These are phyloP conservation scores for Penicillium sclerotigenum DNA, from an alignment of 2,329 filamentous ascomycete genomes.

Conservation along the genomic window DNA sequence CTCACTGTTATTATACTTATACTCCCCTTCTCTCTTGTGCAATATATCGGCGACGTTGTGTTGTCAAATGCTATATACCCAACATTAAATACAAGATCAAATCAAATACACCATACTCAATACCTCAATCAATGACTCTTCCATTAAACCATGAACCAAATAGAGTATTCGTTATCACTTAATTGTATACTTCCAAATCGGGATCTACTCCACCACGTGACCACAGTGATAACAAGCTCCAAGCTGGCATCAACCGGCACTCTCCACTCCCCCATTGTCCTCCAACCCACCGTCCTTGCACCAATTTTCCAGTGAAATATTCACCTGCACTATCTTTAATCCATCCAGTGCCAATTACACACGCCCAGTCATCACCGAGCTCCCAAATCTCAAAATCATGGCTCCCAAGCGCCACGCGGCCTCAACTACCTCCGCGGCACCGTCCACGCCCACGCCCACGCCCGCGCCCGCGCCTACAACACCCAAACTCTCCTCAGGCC, in stretches of 20 bases:
- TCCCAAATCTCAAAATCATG: slow-evolving; percentile 21
- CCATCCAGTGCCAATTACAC: slow-evolving; percentile 3
- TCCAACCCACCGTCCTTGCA: not conserved
- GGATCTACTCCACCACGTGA: slow-evolving; percentile 19
- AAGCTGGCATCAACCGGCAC: slow-evolving; percentile 25
- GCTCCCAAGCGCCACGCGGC: slow-evolving; percentile 30
- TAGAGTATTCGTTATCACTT: not conserved
- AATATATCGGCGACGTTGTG: not conserved
- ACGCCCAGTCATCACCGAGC: slow-evolving; percentile 27
- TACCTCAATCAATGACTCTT: not conserved
- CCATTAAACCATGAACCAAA: not conserved
- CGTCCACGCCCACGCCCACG: slow-evolving; percentile 17
- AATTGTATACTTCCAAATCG: slow-evolving; percentile 2
- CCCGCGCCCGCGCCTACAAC: slow-evolving; percentile 17
- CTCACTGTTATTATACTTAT: slow-evolving; percentile 15
- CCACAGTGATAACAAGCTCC: slow-evolving; percentile 26
- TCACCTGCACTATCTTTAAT: not conserved
- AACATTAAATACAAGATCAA: not conserved
- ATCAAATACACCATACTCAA: not conserved
- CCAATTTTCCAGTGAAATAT: not conserved
- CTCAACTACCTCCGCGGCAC: slow-evolving; percentile 28
- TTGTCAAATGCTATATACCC: not conserved
- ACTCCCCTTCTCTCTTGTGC: slow-evolving; percentile 10
- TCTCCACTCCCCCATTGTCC: slow-evolving; percentile 19
- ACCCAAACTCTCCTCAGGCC: slow-evolving; percentile 33